Evolutionary conservation across 1,284 basidiomycete species (phyloP).

Genomic region (Fomes fomentarius): DNA sequence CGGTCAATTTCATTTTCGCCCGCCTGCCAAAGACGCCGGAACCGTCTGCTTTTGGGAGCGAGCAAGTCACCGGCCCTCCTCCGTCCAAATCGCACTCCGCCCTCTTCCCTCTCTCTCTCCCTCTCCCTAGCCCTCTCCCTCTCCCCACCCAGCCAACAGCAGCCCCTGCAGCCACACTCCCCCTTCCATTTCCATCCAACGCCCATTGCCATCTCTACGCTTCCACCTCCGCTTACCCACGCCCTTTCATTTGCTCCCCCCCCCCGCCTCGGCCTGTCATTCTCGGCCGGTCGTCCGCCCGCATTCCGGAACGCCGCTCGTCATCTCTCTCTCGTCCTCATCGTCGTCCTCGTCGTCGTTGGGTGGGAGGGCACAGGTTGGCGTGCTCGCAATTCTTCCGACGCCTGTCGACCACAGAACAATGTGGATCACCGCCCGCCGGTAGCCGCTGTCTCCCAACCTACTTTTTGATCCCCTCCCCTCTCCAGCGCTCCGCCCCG

Average conservation of each 20-base stretch:
- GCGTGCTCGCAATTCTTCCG: no score
- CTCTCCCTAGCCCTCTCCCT: not conserved
- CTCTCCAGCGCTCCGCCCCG: no score
- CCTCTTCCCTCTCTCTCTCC: not conserved
- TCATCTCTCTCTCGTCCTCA: no score
- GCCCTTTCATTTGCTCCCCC: slow-evolving; percentile 26
- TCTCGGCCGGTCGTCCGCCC: no score
- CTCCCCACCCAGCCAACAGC: not conserved
- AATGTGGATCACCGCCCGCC: not conserved
- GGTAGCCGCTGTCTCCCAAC: not conserved
- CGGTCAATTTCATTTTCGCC: slow-evolving; percentile 15
- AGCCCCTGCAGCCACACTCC: not conserved
- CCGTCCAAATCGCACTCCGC: slow-evolving; percentile 12
- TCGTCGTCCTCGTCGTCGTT: no score
- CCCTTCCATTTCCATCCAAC: not conserved
- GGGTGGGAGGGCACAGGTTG: no score
- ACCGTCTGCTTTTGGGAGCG: slow-evolving; percentile 10
- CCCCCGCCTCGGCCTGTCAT: not conserved
- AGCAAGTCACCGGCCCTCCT: slow-evolving; percentile 22
- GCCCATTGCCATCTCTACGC: no score
- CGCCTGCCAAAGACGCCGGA: slow-evolving; percentile 12
- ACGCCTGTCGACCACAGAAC: no score
- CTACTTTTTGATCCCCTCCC: slow-evolving; percentile 1
- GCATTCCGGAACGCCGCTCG: no score
- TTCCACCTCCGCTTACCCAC: slow-evolving; percentile 10